These are phyloP conservation scores for Biscogniauxia mediterranea DNA, from an alignment of 2,329 filamentous ascomycete genomes.

Conservation along the genomic window DNA sequence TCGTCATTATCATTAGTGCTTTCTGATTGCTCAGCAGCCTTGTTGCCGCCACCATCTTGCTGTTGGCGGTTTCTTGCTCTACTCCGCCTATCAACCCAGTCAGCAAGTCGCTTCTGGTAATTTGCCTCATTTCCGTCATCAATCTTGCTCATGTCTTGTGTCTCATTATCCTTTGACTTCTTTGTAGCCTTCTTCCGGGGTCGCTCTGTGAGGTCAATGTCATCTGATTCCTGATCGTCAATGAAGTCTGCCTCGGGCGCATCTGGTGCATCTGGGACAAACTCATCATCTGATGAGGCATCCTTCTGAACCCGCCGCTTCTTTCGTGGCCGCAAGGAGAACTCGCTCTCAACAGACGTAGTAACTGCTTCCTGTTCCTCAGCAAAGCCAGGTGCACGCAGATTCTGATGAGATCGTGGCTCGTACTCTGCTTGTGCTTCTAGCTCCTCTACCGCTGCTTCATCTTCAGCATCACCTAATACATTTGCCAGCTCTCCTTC, in stretches of 20 bases:
- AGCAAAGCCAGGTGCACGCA: slow-evolving; percentile 71
- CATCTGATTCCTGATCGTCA: slow-evolving; percentile 37
- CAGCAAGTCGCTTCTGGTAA: slow-evolving; percentile 71
- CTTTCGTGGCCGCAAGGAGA: slow-evolving; percentile 58
- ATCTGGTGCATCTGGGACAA: slow-evolving; percentile 35
- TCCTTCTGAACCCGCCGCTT: slow-evolving; percentile 44
- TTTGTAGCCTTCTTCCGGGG: slow-evolving; percentile 42
- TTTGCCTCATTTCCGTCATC: slow-evolving; percentile 87
- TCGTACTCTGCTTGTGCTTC: slow-evolving; percentile 44
- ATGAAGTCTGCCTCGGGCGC: slow-evolving; percentile 31
- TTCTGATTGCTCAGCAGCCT: slow-evolving; percentile 41
- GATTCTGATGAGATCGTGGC: slow-evolving; percentile 66
- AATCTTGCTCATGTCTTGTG: slow-evolving; percentile 55
- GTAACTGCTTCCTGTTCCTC: slow-evolving; percentile 42
- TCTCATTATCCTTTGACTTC: slow-evolving; percentile 38
- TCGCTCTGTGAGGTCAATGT: slow-evolving; percentile 40
- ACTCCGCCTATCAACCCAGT: slow-evolving; percentile 68
- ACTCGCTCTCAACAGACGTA: slow-evolving; percentile 47
- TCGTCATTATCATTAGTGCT: slow-evolving; percentile 41
- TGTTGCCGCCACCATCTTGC: slow-evolving; percentile 37
- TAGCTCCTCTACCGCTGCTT: slow-evolving; percentile 53
- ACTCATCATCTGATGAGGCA: slow-evolving; percentile 45
- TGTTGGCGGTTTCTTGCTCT: slow-evolving; percentile 50
- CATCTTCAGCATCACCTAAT: slow-evolving; percentile 79
- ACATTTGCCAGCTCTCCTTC: slow-evolving; percentile 73